Evolutionary conservation across 2,329 filamentous ascomycete species (phyloP).

Genomic region (Botryotinia globosa): DNA sequence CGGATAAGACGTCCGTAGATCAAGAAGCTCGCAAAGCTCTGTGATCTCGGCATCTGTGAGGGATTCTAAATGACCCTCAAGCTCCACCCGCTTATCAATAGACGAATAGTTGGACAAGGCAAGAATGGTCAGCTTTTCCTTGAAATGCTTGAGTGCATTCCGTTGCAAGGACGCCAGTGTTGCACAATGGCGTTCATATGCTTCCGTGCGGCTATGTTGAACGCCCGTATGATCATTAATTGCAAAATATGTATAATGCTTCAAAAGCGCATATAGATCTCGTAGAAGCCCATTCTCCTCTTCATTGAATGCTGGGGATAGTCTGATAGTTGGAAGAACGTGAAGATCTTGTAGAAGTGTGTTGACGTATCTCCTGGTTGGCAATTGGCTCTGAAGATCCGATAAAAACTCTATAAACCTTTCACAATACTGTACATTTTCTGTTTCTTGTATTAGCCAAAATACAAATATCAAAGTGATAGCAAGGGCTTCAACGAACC

Average conservation of each 20-base stretch:
- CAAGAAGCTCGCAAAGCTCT: slow-evolving; percentile 65
- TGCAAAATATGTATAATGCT: slow-evolving; percentile 83
- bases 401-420: slow-evolving; percentile 88
- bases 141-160: slow-evolving; percentile 75
- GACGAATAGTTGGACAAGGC: slow-evolving; percentile 90
- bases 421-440: slow-evolving; percentile 80
- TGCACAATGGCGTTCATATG: slow-evolving; percentile 77
- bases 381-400: slow-evolving; percentile 88
- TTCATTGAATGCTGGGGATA: slow-evolving; percentile 75
- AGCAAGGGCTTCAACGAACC: slow-evolving; percentile 39
- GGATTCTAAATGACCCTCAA: slow-evolving; percentile 69
- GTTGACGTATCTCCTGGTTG: slow-evolving; percentile 91
- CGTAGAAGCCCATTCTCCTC: slow-evolving; percentile 74
- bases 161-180: slow-evolving; percentile 76
- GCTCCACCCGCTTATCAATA: slow-evolving; percentile 75
- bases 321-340: slow-evolving; percentile 68
- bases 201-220: slow-evolving; percentile 68
- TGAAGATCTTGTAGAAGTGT: slow-evolving; percentile 83
- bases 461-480: neutral
- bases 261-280: slow-evolving; percentile 75
- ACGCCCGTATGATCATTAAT: slow-evolving; percentile 87
- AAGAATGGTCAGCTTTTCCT: slow-evolving; percentile 84
- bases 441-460: slow-evolving; percentile 40
- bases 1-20: slow-evolving; percentile 81
- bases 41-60: slow-evolving; percentile 73